Percentiles rank a stretch among this genome's conserved stretches.
phyloP scores from a whole-genome alignment of 495 filamentous ascomycete genomes.

The Staphylotrichum longicolle region DNA sequence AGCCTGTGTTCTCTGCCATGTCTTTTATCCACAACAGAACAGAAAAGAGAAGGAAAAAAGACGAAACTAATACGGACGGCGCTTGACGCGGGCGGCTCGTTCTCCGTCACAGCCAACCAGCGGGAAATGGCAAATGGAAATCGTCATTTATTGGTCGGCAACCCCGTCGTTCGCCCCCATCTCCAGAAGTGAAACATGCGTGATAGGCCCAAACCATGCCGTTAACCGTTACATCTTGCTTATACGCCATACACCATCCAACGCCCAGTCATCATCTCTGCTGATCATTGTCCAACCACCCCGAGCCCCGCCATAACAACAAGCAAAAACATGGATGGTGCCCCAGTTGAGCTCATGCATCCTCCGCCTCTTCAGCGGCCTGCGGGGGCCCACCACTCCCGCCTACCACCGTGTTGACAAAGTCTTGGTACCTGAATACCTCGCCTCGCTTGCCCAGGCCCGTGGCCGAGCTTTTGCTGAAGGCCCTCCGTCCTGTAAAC shows the following conservation, averaged over 20 bases:
- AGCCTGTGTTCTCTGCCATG: too few species aligned
- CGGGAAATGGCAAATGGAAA: too few species aligned
- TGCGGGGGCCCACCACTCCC: constrained; percentile 41
- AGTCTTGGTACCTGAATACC: constrained; percentile 76
- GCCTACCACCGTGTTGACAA: constrained; percentile 61
- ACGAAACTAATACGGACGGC: too few species aligned
- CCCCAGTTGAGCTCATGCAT: constrained; percentile 8
- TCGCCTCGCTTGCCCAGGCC: constrained; percentile 59
- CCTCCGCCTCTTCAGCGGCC: constrained; percentile 34
- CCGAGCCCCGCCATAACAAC: neutral
- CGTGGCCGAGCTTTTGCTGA: constrained; percentile 55
- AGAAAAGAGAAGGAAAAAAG: too few species aligned
- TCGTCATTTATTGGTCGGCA: constrained; percentile 14
- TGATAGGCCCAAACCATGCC: constrained; percentile 3
- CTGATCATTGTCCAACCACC: constrained; percentile 10
- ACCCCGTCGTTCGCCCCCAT: neutral
- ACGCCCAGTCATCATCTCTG: constrained; percentile 2
- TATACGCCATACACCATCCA: neutral
- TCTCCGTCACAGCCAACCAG: constrained; percentile 8
- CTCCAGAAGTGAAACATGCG: neutral
- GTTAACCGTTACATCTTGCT: constrained; percentile 5
- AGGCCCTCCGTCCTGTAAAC: constrained; percentile 78
- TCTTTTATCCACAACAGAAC: too few species aligned
- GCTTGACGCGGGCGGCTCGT: too few species aligned
- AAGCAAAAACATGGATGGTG: constrained; percentile 10